phyloP scores from a whole-genome alignment of 1,284 basidiomycete genomes.

The Ceratobasidium sp. region DNA sequence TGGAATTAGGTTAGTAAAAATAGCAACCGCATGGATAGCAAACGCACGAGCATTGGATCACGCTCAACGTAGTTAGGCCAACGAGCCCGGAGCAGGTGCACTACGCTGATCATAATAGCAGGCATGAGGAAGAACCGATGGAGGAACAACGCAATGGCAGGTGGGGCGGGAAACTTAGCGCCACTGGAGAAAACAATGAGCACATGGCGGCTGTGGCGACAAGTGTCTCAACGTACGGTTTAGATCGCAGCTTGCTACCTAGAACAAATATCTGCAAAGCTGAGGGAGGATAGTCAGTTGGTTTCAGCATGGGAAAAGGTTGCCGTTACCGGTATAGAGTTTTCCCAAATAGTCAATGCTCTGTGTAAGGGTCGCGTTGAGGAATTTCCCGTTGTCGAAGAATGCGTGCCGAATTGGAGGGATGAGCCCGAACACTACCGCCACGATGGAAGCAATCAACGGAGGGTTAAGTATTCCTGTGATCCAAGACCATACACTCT shows the following conservation, averaged over 20 bases:
- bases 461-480: conserved; percentile 32
- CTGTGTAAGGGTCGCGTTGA: conserved; percentile 31
- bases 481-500: conserved; percentile 26
- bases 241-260: conserved; percentile 42
- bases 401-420: conserved; percentile 39
- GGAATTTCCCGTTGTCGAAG: neutral
- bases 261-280: conserved; percentile 42
- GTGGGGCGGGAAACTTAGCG: conserved; percentile 17
- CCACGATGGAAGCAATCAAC: conserved; percentile 37
- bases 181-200: conserved; percentile 2
- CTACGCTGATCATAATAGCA: conserved; percentile 31
- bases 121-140: conserved; percentile 39
- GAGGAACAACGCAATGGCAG: conserved; percentile 21
- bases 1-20: neutral
- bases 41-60: conserved; percentile 39
- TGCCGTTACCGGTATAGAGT: conserved; percentile 29
- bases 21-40: neutral
- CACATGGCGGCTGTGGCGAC: neutral
- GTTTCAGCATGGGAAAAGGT: neutral
- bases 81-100: conserved; percentile 9
- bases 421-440: conserved; percentile 25
- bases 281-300: neutral
- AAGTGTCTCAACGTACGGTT: conserved; percentile 8
- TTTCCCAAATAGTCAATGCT: conserved; percentile 32
- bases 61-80: conserved; percentile 37